Evolutionary conservation across 495 filamentous ascomycete species (phyloP), one percentile per base, ranked within the genome.

Genomic region (Symbiotaphrina buchneri): DNA sequence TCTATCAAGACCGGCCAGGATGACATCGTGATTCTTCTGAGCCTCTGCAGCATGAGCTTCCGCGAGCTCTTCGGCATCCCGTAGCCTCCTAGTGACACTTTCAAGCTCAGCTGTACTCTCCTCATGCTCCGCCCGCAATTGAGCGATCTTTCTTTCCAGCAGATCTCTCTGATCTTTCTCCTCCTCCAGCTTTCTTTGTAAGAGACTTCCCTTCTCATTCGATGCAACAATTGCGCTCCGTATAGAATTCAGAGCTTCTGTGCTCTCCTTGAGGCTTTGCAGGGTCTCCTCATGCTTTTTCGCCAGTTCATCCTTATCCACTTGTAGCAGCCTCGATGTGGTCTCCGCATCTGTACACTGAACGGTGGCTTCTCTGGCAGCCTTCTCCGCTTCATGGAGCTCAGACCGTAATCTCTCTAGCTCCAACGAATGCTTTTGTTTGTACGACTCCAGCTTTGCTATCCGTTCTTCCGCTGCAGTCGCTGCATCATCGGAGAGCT

Each of bases 41-140:
- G 90, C 87, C 50, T 99, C 90, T 36, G 68, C 71, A 10, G 83
- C 75, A 46, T 90, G 69, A 25, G 67, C 78, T 34, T 87, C 81
- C n/a, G 78, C 74, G 18, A 95, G 47, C 45, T 95, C 84, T 51
- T 99, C 84, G 7, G 81, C 69, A 49, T 94, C 83, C 18, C 67
- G 65, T 21, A 95, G 52, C 23, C 76, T 71, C 36, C 77, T 68
- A 16, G 61, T 75, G 0, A 66, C 58, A 15, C 62, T 65, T 25
- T 82, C 83, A 10, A 99, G 55, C 45, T 99, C 90, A 0, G 71
- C 59, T 1, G 68, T 73, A 20, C 70, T 68, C 38, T 81, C 70
- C 43, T 95, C 87, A 41, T 92, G 77, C 41, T 95, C 83, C 18
- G 67, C 63, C 42, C 73, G 72, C 14, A 99, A 61, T 38, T 80